These are phyloP conservation scores for Rhodomyrtus tomentosa DNA, from an alignment of 345 rosid species.

Conservation along the genomic window DNA sequence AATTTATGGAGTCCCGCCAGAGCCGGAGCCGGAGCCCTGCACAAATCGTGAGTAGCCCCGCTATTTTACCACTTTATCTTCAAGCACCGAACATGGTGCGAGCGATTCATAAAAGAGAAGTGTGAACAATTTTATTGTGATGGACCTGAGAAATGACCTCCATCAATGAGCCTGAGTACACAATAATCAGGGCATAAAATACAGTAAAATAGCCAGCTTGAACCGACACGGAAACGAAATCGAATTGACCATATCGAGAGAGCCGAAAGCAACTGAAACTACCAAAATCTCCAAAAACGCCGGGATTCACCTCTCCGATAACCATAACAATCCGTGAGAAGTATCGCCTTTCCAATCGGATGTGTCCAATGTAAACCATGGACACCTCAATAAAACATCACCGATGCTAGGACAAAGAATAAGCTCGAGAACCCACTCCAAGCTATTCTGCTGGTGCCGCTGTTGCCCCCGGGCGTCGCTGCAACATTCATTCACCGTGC, in stretches of 20 bases:
- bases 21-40: not conserved
- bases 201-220: not conserved
- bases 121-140: not conserved
- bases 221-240: not conserved
- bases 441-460: not conserved
- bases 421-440: not conserved
- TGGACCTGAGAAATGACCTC: not conserved
- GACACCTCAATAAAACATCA: not conserved
- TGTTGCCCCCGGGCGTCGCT: not conserved
- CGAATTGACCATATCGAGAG: not conserved
- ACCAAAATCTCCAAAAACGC: not conserved
- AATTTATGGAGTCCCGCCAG: too few relatives aligned
- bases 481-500: not conserved
- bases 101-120: not conserved
- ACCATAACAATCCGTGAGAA: not conserved
- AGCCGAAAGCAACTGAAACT: not conserved
- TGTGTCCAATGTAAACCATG: not conserved
- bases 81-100: not conserved
- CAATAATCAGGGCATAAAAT: not conserved
- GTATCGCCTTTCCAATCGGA: not conserved
- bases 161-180: not conserved
- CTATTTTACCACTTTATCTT: not conserved
- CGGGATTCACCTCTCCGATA: not conserved
- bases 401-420: constrained; percentile 1
- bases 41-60: too few relatives aligned